phyloP scores from a whole-genome alignment of 148 eudicot species.

The Limonium bicolor region DNA sequence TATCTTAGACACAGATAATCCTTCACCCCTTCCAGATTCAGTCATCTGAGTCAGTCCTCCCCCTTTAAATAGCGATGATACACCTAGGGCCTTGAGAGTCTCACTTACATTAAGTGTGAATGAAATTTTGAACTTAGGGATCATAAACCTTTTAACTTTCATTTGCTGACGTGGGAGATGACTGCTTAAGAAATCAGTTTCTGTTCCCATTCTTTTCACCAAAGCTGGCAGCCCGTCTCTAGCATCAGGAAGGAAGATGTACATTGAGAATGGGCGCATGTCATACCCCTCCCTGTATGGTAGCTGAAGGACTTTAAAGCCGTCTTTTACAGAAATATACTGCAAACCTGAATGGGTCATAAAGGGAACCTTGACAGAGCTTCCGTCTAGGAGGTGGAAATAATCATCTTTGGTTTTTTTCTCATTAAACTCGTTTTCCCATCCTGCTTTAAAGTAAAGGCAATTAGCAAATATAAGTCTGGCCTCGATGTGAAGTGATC shows the following conservation, averaged over 20 bases:
- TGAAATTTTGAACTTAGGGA: slow-evolving; percentile 64
- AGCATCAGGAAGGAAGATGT: slow-evolving; percentile 62
- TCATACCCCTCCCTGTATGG: slow-evolving; percentile 59
- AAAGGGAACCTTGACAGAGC: slow-evolving; percentile 49
- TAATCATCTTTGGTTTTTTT: slow-evolving; percentile 41
- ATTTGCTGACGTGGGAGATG: slow-evolving; percentile 31
- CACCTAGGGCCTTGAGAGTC: slow-evolving; percentile 39
- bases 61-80: slow-evolving; percentile 37
- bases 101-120: slow-evolving; percentile 60
- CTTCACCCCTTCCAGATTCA: slow-evolving; percentile 18
- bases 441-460: slow-evolving; percentile 70
- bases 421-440: slow-evolving; percentile 47
- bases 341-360: slow-evolving; percentile 66
- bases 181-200: slow-evolving; percentile 30
- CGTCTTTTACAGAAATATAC: slow-evolving; percentile 22
- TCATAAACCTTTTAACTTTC: slow-evolving; percentile 38
- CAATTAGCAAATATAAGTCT: slow-evolving; percentile 37
- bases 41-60: slow-evolving; percentile 67
- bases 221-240: slow-evolving; percentile 45
- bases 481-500: not conserved
- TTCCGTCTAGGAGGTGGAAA: slow-evolving; percentile 53
- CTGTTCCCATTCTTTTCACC: slow-evolving; percentile 30
- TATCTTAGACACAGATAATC: slow-evolving; percentile 43
- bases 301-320: slow-evolving; percentile 55
- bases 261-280: slow-evolving; percentile 56